Base-by-base conservation (phyloP, 2,329 filamentous ascomycete genomes). In the Whalleya microplaca region DNA sequence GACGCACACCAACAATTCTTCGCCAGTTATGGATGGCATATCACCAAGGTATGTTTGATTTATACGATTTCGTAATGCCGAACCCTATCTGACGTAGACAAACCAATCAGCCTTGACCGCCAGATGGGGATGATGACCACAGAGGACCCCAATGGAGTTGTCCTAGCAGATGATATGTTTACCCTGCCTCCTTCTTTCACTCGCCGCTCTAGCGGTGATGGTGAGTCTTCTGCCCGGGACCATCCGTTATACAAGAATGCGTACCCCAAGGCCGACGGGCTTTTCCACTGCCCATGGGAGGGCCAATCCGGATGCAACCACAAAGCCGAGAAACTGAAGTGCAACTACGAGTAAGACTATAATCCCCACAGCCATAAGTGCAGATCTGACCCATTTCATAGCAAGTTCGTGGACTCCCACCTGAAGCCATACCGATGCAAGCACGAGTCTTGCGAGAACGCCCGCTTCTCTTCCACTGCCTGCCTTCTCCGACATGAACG, bases 351-450 rank as follows among this genome's bases (percentile, higher is more conserved):
- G 93, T 96, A 88, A 84, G 91, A 78, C 27, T 8, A 14, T 29
- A n/a, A 29, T 42, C 37, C n/a, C 10, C 50, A 47, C 43, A n/a
- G 19, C 12, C 10, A 21, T 21, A 23, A 21, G 18, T 51, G 18
- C 45, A 50, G 42, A 48, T 60, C 58, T 65, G 58, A 67, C 58
- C 52, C 50, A 43, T 47, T 21, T 37, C 18, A 47, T 72, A 96
- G 93, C 84, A 98, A 98, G 83, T 96, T 95, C 69, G 87, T 98
- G 66, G 94, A 98, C 76, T 97, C 94, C 23, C 94, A 98, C 78
- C 76, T 97, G 71, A 96, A 96, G 84, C 94, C 94, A 16, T 98
- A 97, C 79, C 88, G 91, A 59, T 98, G 94, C 88, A 96, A 95
- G 85, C 83, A 89, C 64, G 81, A 87, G 61, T 84, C 86, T 21